These are phyloP conservation scores for Naganishia sp. DNA, from an alignment of 1,284 basidiomycete genomes.

Conservation along the genomic window DNA sequence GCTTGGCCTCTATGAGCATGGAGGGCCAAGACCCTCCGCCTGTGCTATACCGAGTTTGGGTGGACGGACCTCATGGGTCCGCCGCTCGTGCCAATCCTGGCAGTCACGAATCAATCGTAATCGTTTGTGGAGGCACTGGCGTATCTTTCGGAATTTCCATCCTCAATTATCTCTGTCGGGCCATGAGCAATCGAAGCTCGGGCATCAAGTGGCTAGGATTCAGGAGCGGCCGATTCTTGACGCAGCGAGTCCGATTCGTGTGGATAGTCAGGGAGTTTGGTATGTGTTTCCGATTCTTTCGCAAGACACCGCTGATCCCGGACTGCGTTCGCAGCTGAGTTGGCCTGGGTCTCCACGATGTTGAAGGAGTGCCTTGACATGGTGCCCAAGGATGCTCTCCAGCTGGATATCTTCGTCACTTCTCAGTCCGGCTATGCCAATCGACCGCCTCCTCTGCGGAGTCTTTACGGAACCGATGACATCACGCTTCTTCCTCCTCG, in stretches of 20 bases:
- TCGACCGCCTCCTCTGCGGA: conserved; percentile 18
- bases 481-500: conserved; percentile 55
- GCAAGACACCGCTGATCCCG: neutral
- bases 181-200: conserved; percentile 60
- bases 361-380: conserved; percentile 69
- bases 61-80: conserved; percentile 81
- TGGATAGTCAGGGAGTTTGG: conserved; percentile 83
- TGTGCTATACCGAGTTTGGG: conserved; percentile 60
- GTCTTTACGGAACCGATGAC: conserved; percentile 24
- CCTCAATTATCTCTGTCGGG: conserved; percentile 68
- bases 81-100: conserved; percentile 67
- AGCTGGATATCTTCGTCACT: conserved; percentile 79
- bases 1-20: conserved; percentile 38
- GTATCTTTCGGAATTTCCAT: conserved; percentile 74
- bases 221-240: conserved; percentile 56
- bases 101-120: conserved; percentile 64
- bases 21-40: conserved; percentile 40
- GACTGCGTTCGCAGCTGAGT: conserved; percentile 61
- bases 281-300: conserved; percentile 47
- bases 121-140: conserved; percentile 78
- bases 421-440: conserved; percentile 11
- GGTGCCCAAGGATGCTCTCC: conserved; percentile 63
- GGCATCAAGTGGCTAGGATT: conserved; percentile 56
- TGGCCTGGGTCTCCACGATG: conserved; percentile 76
- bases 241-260: conserved; percentile 70